A percentile compares a stretch with the other conserved stretches of the same genome.
Conservation (phyloP, 2,329 filamentous ascomycete species). For the Penicillium brevicompactum region DNA sequence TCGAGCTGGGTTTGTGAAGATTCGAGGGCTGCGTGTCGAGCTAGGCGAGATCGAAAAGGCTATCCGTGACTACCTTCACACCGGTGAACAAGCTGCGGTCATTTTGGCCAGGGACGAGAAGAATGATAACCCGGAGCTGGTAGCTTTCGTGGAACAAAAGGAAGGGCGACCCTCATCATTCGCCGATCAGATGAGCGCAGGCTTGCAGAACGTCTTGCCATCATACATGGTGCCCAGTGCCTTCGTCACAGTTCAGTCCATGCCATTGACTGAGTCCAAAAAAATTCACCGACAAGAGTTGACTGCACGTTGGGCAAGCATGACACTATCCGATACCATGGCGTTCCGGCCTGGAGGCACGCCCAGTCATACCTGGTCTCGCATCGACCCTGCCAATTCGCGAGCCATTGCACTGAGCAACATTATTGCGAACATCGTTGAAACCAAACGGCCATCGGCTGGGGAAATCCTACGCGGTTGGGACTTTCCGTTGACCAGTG, state of each 20-base stretch:
- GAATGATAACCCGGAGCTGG: no score
- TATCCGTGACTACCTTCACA: not conserved
- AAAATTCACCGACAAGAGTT: not conserved
- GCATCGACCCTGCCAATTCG: not conserved
- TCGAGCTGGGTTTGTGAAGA: not conserved
- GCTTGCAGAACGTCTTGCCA: not conserved
- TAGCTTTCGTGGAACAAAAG: no score
- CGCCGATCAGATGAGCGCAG: no score
- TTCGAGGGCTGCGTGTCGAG: conserved; percentile 1
- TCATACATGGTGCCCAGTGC: conserved; percentile 4
- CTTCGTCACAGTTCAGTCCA: not conserved
- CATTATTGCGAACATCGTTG: not conserved
- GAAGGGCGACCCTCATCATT: no score
- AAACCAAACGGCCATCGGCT: not conserved
- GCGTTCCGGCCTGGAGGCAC: no score
- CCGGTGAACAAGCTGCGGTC: no score
- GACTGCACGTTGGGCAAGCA: no score
- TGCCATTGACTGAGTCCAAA: not conserved
- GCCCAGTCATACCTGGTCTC: not conserved
- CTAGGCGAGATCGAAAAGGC: not conserved
- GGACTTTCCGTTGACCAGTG: conserved; percentile 1
- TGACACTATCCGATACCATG: no score
- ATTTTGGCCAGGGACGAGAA: no score
- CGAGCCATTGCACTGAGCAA: not conserved
- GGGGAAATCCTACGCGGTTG: not conserved